These are phyloP conservation scores for Limonomyces culmigenus DNA, from an alignment of 1,284 basidiomycete species.

Conservation along the genomic window DNA sequence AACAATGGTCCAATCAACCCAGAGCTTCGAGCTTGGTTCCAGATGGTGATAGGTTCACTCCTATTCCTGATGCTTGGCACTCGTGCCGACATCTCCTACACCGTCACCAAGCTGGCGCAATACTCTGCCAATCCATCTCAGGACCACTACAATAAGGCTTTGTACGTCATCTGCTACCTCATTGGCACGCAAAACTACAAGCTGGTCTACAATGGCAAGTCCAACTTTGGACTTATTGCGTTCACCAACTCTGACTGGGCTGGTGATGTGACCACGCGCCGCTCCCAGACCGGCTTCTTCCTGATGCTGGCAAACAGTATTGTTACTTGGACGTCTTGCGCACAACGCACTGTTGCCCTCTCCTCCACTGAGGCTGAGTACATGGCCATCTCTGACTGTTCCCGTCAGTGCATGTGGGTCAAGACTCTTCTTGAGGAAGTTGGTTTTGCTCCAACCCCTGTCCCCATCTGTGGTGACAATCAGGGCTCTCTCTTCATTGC, in stretches of 20 bases:
- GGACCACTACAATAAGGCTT: slow-evolving; percentile 9
- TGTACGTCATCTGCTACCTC: slow-evolving; percentile 12
- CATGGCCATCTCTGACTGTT: slow-evolving; percentile 10
- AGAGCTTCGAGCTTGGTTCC: no score
- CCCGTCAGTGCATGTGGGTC: slow-evolving; percentile 11
- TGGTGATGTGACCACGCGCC: slow-evolving; percentile 5
- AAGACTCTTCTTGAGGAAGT: slow-evolving; percentile 7
- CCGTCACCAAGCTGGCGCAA: not conserved
- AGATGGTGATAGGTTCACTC: not conserved
- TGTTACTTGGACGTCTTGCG: slow-evolving; percentile 10
- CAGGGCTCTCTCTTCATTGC: slow-evolving; percentile 11
- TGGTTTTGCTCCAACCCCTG: slow-evolving; percentile 3
- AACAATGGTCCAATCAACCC: no score
- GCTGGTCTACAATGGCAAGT: no score
- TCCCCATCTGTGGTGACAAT: slow-evolving; percentile 12
- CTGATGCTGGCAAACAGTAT: slow-evolving; percentile 7
- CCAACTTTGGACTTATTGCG: slow-evolving; percentile 6
- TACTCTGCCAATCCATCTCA: slow-evolving; percentile 8
- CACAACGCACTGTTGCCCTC: slow-evolving; percentile 11
- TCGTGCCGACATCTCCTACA: not conserved
- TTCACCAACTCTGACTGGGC: slow-evolving; percentile 16
- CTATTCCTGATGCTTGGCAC: slow-evolving; percentile 1
- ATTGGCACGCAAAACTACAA: slow-evolving; percentile 3
- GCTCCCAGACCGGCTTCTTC: slow-evolving; percentile 8
- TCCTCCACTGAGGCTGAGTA: slow-evolving; percentile 15